Evolutionary conservation across 2,329 filamentous ascomycete species (phyloP).

Genomic region (Albifimbria verrucaria): DNA sequence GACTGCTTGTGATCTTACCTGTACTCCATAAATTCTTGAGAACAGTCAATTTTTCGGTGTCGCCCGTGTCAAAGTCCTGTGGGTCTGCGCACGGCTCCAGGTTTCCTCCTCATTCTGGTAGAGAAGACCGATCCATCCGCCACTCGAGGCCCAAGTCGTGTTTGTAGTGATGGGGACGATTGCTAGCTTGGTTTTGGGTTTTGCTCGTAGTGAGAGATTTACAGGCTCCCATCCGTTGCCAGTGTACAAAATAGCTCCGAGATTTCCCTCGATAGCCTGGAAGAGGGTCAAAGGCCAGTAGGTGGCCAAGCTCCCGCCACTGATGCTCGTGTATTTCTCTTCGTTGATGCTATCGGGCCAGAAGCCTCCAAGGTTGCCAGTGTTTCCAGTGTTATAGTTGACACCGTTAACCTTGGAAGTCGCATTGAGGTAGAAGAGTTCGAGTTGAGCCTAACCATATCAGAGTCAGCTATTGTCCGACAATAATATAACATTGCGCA

Average conservation of each 20-base stretch:
- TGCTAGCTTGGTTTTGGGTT: background rate
- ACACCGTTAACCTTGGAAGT: constrained; percentile 1
- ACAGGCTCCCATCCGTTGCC: background rate
- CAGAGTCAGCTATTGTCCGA: too few species aligned
- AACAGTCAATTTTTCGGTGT: background rate
- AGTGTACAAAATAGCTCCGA: background rate
- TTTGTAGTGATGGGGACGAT: background rate
- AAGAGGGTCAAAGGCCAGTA: constrained; percentile 1
- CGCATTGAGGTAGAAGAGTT: background rate
- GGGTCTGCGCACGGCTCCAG: background rate
- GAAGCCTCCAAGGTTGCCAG: background rate
- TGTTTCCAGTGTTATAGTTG: constrained; percentile 1
- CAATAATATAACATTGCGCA: too few species aligned
- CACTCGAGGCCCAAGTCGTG: background rate
- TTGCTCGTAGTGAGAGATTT: background rate
- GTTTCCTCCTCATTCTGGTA: background rate
- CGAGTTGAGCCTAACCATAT: background rate
- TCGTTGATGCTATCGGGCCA: background rate
- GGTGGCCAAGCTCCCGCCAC: background rate
- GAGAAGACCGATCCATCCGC: background rate
- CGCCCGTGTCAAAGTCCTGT: background rate
- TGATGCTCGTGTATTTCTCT: background rate
- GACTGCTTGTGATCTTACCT: background rate
- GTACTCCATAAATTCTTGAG: background rate
- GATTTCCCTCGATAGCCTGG: background rate